A percentile compares a stretch with the other conserved stretches of the same genome.
Conservation (phyloP, 2,329 filamentous ascomycete species). For the Cladophialophora chaetospira region DNA sequence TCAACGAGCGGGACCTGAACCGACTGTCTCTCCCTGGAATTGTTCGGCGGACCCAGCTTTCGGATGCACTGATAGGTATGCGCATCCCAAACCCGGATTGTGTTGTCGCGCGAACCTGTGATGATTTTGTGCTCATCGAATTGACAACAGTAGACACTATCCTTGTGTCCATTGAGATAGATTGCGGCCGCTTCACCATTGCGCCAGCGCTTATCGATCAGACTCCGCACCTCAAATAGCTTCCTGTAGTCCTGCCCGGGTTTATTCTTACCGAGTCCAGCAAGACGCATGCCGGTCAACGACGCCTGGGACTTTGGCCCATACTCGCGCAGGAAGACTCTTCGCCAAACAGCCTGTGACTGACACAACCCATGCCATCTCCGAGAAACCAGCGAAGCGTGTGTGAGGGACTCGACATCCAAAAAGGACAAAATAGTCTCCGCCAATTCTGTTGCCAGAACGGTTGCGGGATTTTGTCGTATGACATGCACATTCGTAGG, state of each 20-base stretch:
- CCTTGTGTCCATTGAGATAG: conserved; percentile 89
- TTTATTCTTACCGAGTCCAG: conserved; percentile 55
- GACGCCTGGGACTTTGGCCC: conserved; percentile 33
- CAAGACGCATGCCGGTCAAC: conserved; percentile 26
- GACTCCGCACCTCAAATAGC: conserved; percentile 75
- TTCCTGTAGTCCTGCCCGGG: conserved; percentile 79
- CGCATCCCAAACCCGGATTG: conserved; percentile 95
- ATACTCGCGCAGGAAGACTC: conserved; percentile 61
- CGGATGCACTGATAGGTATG: conserved; percentile 81
- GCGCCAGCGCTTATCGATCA: conserved; percentile 78
- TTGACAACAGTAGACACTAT: conserved; percentile 97
- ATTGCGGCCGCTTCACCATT: conserved; percentile 75
- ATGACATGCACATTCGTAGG: conserved; percentile 41
- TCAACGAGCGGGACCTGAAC: conserved; percentile 53
- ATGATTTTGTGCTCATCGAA: conserved; percentile 99
- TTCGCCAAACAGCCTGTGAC: conserved; percentile 63
- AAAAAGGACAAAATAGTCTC: conserved; percentile 62
- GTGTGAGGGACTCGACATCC: conserved; percentile 58
- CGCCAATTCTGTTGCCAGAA: conserved; percentile 61
- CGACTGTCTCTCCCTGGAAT: conserved; percentile 54
- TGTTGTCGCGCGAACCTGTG: conserved; percentile 92
- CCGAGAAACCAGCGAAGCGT: conserved; percentile 58
- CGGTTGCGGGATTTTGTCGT: conserved; percentile 54
- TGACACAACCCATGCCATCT: conserved; percentile 59
- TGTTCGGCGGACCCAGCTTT: conserved; percentile 77